Evolutionary conservation across 2,329 filamentous ascomycete species (phyloP), one percentile per base, ranked within the genome.

Genomic region (Venturia pyrina): DNA sequence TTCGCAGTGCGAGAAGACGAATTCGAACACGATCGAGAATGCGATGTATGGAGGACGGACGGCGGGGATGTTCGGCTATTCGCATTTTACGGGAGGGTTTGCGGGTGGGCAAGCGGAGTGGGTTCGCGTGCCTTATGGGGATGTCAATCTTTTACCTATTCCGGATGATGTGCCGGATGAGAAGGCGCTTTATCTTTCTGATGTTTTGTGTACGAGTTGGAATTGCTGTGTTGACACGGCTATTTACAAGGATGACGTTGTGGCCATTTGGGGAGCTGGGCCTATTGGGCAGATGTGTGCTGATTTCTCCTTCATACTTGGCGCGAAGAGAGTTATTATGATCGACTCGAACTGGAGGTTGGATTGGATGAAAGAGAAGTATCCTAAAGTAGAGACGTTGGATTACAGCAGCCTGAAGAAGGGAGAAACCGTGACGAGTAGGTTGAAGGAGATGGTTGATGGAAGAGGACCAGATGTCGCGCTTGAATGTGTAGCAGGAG

Each of bases 81-180:
- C 76, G 15, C 82, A 91, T 72, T 90, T 96, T 73, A 92, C 89
- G 0, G 91, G 91, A 7, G 92, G 92, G 0, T 96, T 93, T 73
- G 90, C 91, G 0, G 91, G 92, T 62, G 91, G 91, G 0, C 92
- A 96, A 76, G 89, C 91, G 4, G 92, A 96, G 77, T 96, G 91
- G 71, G 88, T 93, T 0, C 85, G 91, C 8, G 90, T 96, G 8
- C 91, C 92, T 0, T 84, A 87, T 40, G 91, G 86, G 37, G 89
- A 95, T 70, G 87, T 91, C 67, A 96, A 96, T 72, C 80, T 96
- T 28, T 81, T 96, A 15, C 86, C 88, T 71, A 85, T 96, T 6
- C 91, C 92, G 1, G 87, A 89, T 65, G 83, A 84, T 69, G 88
- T 96, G 0, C 89, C 91, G 0, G 91, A 96, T 72, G 92, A 96